Evolutionary conservation across 306 rosid species (phyloP).

Genomic region (Medicago ruthenica): DNA sequence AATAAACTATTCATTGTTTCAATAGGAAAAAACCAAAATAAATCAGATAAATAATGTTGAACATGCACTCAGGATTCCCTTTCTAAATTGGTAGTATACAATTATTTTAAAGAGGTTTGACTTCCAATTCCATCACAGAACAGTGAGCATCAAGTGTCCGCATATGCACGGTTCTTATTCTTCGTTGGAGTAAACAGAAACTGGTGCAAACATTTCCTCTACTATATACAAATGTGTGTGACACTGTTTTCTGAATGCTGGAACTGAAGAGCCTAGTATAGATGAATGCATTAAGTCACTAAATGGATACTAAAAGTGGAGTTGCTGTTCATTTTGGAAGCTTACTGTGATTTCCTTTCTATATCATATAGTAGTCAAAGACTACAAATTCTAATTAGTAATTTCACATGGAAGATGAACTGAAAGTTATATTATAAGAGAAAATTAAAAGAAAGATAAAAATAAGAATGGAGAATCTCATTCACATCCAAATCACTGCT

Average conservation of each 20-base stretch:
- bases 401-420: constrained; percentile 15
- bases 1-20: constrained; percentile 13
- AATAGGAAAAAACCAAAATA: constrained; percentile 32
- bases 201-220: constrained; percentile 31
- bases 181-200: constrained; percentile 44
- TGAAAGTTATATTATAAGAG: neutral
- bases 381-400: constrained; percentile 13
- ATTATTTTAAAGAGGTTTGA: constrained; percentile 14
- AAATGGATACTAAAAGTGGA: constrained; percentile 54
- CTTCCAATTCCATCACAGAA: constrained; percentile 22
- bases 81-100: constrained; percentile 25
- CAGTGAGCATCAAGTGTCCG: constrained; percentile 29
- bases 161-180: constrained; percentile 35
- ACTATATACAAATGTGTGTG: constrained; percentile 30
- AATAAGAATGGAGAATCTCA: constrained; percentile 22
- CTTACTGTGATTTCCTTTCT: constrained; percentile 46
- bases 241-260: constrained; percentile 44
- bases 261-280: constrained; percentile 3
- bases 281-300: constrained; percentile 47
- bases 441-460: neutral
- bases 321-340: constrained; percentile 71
- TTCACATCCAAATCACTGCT: constrained; percentile 44
- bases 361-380: constrained; percentile 39
- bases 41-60: constrained; percentile 15
- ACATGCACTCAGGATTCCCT: constrained; percentile 31